Conservation (phyloP, 495 filamentous ascomycete genomes). For the Cudoniella acicularis region DNA sequence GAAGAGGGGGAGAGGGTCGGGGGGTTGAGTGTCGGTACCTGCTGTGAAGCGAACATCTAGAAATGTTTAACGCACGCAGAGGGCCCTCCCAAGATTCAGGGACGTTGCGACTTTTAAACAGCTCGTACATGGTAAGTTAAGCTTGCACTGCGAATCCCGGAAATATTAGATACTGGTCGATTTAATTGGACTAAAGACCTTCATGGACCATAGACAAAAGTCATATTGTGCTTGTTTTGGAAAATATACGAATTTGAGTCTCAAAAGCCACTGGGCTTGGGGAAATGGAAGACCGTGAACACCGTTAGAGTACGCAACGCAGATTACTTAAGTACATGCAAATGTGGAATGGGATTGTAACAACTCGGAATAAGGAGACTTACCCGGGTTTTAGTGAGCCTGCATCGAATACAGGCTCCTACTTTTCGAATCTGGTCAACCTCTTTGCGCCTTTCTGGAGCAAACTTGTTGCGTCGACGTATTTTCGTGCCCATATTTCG, state of each 20-base stretch:
- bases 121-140: not conserved
- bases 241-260: too few relatives aligned
- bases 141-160: constrained; percentile 4
- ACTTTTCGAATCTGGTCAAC: constrained; percentile 1
- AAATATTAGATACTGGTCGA: too few relatives aligned
- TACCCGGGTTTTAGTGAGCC: constrained; percentile 2
- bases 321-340: too few relatives aligned
- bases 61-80: constrained; percentile 2
- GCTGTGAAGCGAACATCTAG: constrained; percentile 1
- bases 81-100: not conserved
- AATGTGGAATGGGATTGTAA: not conserved
- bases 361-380: not conserved
- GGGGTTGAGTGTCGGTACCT: not conserved
- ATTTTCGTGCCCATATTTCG: too few relatives aligned
- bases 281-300: not conserved
- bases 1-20: too few relatives aligned
- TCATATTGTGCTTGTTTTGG: too few relatives aligned
- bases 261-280: too few relatives aligned
- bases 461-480: not conserved
- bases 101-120: not conserved
- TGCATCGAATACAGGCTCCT: constrained; percentile 8
- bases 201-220: too few relatives aligned
- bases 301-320: too few relatives aligned
- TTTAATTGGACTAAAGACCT: too few relatives aligned
- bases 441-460: not conserved